Evolutionary conservation across 1,139 yeast genomes (phyloP), one percentile per base, ranked within the genome.

Genomic region (Lodderomyces elongisporus): DNA sequence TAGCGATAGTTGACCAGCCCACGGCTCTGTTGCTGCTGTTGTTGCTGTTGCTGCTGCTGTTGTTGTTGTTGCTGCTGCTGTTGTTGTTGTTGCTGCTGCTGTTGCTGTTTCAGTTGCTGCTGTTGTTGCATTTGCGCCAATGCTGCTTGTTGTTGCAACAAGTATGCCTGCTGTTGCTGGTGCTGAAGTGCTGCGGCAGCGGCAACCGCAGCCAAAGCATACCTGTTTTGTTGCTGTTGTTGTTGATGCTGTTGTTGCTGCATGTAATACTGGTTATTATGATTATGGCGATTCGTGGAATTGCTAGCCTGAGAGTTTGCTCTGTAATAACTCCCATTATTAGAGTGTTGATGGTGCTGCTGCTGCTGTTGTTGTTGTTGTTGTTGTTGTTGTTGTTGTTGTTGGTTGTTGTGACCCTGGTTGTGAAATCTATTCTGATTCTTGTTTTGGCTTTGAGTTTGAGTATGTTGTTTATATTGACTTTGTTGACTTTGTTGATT

Each of bases 161-260:
- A 39, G 13, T 43, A 47, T 16, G 41, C 40, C 29, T 49, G 52
- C 22, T 51, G 52, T 14, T 49, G 51, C 30, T 50, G 53, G 18
- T 49, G 59, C 27, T 49, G 48, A 25, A 45, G 46, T n/a, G 60
- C 58, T 5, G 61, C 60, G 2, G 62, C 60, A 1, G 59, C 58
- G 3, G 60, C 60, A 4, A 54, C 60, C 2, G 61, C 52, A 9
- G 61, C 58, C 29, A 52, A 45, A 1, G 60, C 54, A 37, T 52
- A 55, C 39, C 54, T 52, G 35, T 49, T 48, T 30, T 47, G 56
- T 31, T 41, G 44, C 16, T 24, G 26, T 38, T 29, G 32, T 23
- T 17, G 5, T n/a, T 28, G 42, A 31, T 37, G 37, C 27, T 38
- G 38, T 12, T 41, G 42, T 25, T 36, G 29, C 25, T 24, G 23